Base-by-base conservation (phyloP, 148 eudicot species). In the Gaultheria prostrata region DNA sequence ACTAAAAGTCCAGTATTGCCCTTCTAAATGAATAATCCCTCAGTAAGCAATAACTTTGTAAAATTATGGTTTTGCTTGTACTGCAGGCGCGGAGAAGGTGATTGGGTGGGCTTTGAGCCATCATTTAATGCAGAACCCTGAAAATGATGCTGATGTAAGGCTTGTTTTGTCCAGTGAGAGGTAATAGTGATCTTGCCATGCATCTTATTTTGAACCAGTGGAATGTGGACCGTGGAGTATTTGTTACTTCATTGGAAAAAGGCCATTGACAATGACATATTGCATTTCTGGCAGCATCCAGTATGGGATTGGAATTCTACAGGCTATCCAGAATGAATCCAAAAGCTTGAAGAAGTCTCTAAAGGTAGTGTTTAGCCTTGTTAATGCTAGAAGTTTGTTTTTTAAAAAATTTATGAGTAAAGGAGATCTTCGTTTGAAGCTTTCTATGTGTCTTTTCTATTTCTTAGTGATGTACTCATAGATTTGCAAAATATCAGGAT, bases 51-150 rank as follows among this genome's bases (percentile, higher is more conserved):
- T 51, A 73, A 51, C 39, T 50, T 72, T 57, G 30, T 21, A 14
- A 80, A 72, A 45, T 80, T 59, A 63, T 69, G 21, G 28, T 26
- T 80, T 76, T 84, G 78, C 39, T 80, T 82, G 83, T 82, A 39
- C 80, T 81, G 87, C 90, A 97, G 99, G 93, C 91, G 95, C 95
- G 15, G 99, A 93, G 84, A 97, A 94, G 88, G 93, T 94, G 56
- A 88, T 94, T 53, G 99, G 97, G 48, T 97, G 99, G 99, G 98
- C 99, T 76, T 72, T 94, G 80, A 92, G 93, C 85, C 94, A 97
- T 87, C 93, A 92, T 87, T 78, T 94, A 85, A 97, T 93, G 97
- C 91, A 93, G 45, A 88, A 84, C 81, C 51, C 90, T 20, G 82
- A 84, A 84, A 78, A 87, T 80, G 89, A 90, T 80, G 46, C 94